Percentiles rank a stretch among this genome's conserved stretches.
Evolutionary conservation across 345 rosid species (phyloP).

Genomic region (Hibiscus tridactylites): DNA sequence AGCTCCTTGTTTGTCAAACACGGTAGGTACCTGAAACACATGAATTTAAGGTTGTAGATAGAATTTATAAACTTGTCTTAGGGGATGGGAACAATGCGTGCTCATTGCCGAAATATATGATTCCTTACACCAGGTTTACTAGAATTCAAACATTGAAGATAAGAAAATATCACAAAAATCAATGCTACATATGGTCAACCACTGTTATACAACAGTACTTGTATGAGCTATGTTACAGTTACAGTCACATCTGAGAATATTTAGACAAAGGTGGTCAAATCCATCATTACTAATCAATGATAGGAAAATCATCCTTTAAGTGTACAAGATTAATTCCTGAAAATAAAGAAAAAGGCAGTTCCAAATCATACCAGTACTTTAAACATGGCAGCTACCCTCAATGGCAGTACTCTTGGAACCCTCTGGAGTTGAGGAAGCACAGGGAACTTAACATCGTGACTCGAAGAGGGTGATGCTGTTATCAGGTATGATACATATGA

Average conservation of each 20-base stretch:
- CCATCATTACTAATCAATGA: neutral
- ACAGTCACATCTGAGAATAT: neutral
- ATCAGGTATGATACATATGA: conserved; percentile 61
- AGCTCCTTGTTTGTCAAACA: conserved; percentile 89
- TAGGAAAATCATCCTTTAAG: neutral
- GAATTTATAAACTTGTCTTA: neutral
- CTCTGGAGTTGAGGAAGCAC: conserved; percentile 62
- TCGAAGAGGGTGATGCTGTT: conserved; percentile 46
- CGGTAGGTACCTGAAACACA: conserved; percentile 67
- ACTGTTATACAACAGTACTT: no score
- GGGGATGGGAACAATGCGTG: neutral
- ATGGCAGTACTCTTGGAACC: conserved; percentile 53
- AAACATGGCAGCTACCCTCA: conserved; percentile 85
- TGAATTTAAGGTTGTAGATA: neutral
- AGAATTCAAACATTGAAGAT: conserved; percentile 1
- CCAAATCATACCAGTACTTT: conserved; percentile 64
- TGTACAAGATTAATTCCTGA: neutral
- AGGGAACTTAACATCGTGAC: conserved; percentile 37
- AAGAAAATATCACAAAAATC: neutral
- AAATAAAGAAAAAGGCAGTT: neutral
- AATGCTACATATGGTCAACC: no score
- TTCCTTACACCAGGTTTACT: neutral
- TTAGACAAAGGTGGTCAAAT: neutral
- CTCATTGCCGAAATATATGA: neutral
- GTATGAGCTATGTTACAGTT: no score